phyloP scores from a whole-genome alignment of 1,284 basidiomycete genomes.

The Pascua sp. region DNA sequence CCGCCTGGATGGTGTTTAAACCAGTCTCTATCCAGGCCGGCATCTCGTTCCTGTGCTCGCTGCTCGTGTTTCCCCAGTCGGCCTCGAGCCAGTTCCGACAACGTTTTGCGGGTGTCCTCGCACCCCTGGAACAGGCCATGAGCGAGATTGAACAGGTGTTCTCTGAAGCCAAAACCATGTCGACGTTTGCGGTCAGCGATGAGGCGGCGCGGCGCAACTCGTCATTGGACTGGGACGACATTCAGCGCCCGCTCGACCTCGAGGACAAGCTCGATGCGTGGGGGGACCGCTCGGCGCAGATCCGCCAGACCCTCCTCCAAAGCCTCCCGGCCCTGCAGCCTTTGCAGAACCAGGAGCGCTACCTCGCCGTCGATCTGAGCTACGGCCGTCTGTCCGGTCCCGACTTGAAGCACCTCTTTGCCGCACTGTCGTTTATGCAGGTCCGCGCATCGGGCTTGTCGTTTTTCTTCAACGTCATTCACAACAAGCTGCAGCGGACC shows the following conservation, averaged over 20 bases:
- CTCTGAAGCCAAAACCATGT: conserved; percentile 8
- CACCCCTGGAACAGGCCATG: conserved; percentile 30
- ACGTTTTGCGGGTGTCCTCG: conserved; percentile 35
- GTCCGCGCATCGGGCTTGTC: conserved; percentile 43
- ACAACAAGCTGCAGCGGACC: conserved; percentile 37
- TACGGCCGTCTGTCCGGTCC: conserved; percentile 40
- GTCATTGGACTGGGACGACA: conserved; percentile 3
- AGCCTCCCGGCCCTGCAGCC: conserved; percentile 39
- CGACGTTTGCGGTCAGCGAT: not conserved
- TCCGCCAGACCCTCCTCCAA: conserved; percentile 31
- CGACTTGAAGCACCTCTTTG: conserved; percentile 40
- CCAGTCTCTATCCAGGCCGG: conserved; percentile 46
- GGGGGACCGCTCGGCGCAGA: conserved; percentile 31
- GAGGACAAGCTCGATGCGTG: conserved; percentile 29
- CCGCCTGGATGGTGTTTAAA: conserved; percentile 41
- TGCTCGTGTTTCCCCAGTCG: conserved; percentile 46
- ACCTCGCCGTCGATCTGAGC: conserved; percentile 43
- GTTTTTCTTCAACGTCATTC: conserved; percentile 48
- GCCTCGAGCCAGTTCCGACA: conserved; percentile 42
- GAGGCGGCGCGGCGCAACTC: not conserved
- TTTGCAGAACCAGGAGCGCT: conserved; percentile 39
- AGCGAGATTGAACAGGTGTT: conserved; percentile 36
- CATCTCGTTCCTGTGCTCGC: conserved; percentile 30
- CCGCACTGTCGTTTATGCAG: conserved; percentile 36
- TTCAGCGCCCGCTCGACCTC: not conserved